Evolutionary conservation across 345 rosid genomes (phyloP).

Genomic region (Melaleuca alternifolia): DNA sequence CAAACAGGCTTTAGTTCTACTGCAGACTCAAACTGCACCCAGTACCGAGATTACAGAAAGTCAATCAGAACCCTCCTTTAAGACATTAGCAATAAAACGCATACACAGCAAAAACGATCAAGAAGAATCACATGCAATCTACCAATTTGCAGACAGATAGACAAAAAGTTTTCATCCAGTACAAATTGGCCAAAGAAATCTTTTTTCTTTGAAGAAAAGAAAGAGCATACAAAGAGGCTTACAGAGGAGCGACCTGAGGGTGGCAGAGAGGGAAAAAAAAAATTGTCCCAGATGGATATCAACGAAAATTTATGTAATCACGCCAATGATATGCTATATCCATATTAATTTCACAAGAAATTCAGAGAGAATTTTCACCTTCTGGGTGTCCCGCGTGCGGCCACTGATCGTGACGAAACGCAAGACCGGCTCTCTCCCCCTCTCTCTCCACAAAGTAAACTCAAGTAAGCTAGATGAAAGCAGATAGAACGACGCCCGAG

Average conservation of each 20-base stretch:
- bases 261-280: neutral
- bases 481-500: neutral
- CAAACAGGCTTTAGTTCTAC: neutral
- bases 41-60: neutral
- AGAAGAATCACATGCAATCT: neutral
- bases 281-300: neutral
- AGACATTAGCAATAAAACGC: neutral
- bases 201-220: neutral
- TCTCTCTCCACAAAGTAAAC: neutral
- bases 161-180: neutral
- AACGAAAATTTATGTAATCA: neutral
- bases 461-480: neutral
- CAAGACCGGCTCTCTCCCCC: slow-evolving; percentile 5
- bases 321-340: neutral
- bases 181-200: neutral
- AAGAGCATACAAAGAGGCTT: neutral
- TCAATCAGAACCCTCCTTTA: neutral
- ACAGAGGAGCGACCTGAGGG: neutral
- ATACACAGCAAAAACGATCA: neutral
- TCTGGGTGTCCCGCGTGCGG: slow-evolving; percentile 51
- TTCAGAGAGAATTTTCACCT: slow-evolving; percentile 26
- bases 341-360: neutral
- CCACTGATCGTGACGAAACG: slow-evolving; percentile 43
- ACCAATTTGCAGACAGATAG: neutral
- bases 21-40: neutral